Evolutionary conservation across 345 rosid species (phyloP).

Genomic region (Eucalyptus viminalis): DNA sequence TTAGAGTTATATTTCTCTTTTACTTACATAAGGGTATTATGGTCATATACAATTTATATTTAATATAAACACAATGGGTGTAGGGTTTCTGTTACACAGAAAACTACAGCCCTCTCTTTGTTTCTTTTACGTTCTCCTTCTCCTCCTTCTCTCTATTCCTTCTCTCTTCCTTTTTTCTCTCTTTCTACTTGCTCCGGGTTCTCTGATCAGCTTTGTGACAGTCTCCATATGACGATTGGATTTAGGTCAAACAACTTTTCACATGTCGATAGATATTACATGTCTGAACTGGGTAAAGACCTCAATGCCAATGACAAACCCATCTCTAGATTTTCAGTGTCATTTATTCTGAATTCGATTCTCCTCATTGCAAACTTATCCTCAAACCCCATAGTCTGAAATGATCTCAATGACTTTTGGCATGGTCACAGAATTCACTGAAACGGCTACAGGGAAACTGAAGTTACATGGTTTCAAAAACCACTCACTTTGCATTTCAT

Average conservation of each 20-base stretch:
- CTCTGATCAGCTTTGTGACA: too few species aligned
- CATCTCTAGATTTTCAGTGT: not conserved
- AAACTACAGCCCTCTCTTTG: too few species aligned
- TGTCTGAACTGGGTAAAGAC: not conserved
- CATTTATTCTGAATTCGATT: not conserved
- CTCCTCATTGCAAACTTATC: not conserved
- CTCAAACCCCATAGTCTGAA: not conserved
- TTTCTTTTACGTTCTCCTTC: too few species aligned
- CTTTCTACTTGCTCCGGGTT: too few species aligned
- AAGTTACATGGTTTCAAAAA: not conserved
- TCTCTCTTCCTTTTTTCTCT: too few species aligned
- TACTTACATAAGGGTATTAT: too few species aligned
- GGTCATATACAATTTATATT: too few species aligned
- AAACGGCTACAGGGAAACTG: not conserved
- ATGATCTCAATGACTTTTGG: not conserved
- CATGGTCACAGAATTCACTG: not conserved
- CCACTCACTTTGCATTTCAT: not conserved
- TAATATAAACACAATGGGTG: too few species aligned
- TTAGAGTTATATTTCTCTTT: too few species aligned
- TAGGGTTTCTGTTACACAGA: too few species aligned
- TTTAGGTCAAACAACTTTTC: not conserved
- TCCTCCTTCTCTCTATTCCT: too few species aligned
- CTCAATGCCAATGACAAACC: not conserved
- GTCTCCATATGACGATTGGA: not conserved
- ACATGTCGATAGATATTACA: not conserved